phyloP scores from a whole-genome alignment of 352 stramenopile species.

The Peronosclerospora sorghi region DNA sequence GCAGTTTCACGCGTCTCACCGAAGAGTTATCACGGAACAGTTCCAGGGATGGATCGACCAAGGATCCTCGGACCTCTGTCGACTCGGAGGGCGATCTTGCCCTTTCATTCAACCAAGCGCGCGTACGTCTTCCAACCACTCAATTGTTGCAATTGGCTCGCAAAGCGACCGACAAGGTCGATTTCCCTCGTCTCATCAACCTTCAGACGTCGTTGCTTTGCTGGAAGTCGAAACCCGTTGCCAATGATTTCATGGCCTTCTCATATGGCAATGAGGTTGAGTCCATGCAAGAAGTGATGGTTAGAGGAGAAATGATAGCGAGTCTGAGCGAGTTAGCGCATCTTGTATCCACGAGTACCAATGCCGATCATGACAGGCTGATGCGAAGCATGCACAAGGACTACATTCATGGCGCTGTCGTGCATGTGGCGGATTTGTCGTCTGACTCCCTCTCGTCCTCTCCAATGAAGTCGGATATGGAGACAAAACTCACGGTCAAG shows the following conservation, averaged over 20 bases:
- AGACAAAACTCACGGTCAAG: conserved; percentile 20
- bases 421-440: conserved; percentile 15
- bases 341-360: conserved; percentile 22
- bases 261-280: conserved; percentile 23
- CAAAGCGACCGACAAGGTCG: conserved; percentile 15
- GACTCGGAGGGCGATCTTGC: conserved; percentile 13
- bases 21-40: too few species aligned
- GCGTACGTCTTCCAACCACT: conserved; percentile 8
- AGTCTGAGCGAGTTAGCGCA: conserved; percentile 26
- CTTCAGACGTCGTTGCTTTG: conserved; percentile 17
- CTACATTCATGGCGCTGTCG: conserved; percentile 39
- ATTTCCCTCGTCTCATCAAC: conserved; percentile 18
- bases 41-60: too few species aligned
- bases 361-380: conserved; percentile 18
- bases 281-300: conserved; percentile 19
- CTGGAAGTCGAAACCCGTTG: conserved; percentile 24
- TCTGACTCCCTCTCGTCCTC: conserved; percentile 3
- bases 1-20: too few species aligned
- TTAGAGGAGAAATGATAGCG: conserved; percentile 22
- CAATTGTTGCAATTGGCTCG: conserved; percentile 17
- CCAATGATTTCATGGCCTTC: conserved; percentile 23
- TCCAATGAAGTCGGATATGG: conserved; percentile 4
- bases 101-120: conserved; percentile 4
- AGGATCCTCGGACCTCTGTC: conserved; percentile 4
- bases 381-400: conserved; percentile 35